These are phyloP conservation scores for Isochrysis galbana DNA, from an alignment of 78 protist genomes.

Conservation along the genomic window DNA sequence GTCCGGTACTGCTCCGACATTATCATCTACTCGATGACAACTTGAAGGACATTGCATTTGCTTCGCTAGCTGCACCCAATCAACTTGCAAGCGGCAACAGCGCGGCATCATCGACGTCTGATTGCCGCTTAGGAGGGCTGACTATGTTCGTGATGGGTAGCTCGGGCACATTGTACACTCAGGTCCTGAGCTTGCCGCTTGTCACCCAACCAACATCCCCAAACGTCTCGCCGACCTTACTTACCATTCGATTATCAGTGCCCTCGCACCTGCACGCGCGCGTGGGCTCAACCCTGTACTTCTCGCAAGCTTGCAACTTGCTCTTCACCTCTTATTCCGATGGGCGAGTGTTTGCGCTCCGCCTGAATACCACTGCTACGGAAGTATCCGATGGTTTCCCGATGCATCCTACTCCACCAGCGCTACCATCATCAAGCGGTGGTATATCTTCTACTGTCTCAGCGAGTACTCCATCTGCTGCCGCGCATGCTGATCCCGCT, in stretches of 20 bases:
- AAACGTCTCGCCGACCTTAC: background rate
- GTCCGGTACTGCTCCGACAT: conserved; percentile 29
- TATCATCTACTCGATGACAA: background rate
- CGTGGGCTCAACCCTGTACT: background rate
- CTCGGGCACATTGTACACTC: background rate
- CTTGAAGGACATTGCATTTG: background rate
- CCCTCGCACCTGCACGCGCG: background rate
- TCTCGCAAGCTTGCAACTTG: background rate
- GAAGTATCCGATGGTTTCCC: background rate
- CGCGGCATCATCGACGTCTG: background rate
- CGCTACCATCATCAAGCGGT: too few relatives aligned
- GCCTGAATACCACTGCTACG: background rate
- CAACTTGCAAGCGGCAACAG: too few relatives aligned
- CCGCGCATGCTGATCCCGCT: too few relatives aligned
- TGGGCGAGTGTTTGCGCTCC: background rate
- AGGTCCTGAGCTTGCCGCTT: background rate
- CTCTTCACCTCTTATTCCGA: background rate
- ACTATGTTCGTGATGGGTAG: background rate
- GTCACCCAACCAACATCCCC: background rate
- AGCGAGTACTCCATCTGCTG: too few relatives aligned
- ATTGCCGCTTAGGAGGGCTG: background rate
- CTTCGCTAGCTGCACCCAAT: too few relatives aligned
- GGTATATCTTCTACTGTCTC: too few relatives aligned
- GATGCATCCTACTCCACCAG: too few relatives aligned
- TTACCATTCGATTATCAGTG: background rate